phyloP scores from a whole-genome alignment of 352 stramenopile species.

The Phytophthora citricola region DNA sequence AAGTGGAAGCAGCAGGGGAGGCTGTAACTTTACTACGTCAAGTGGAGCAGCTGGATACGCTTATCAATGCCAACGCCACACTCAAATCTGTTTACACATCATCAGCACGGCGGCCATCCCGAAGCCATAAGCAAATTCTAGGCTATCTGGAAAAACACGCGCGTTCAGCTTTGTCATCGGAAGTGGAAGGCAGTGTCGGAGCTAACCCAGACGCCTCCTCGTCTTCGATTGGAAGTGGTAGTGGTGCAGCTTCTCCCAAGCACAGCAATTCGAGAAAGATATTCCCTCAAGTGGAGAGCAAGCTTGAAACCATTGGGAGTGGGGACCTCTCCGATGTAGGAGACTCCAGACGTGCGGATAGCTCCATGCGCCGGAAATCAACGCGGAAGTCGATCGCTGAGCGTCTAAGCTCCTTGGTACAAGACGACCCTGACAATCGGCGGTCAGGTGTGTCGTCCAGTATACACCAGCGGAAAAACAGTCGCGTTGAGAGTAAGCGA shows the following conservation, averaged over 20 bases:
- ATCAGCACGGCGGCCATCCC: constrained; percentile 7
- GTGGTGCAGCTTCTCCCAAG: not conserved
- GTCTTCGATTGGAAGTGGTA: constrained; percentile 9
- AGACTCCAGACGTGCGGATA: not conserved
- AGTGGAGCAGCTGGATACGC: constrained; percentile 50
- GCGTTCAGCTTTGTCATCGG: constrained; percentile 14
- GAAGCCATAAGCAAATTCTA: constrained; percentile 29
- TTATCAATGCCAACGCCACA: constrained; percentile 46
- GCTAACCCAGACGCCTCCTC: constrained; percentile 2
- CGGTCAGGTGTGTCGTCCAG: constrained; percentile 10
- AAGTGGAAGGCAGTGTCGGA: not conserved
- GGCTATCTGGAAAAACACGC: constrained; percentile 31
- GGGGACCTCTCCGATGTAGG: constrained; percentile 13
- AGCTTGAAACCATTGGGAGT: constrained; percentile 20
- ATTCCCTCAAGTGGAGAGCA: constrained; percentile 23
- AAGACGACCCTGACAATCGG: constrained; percentile 12
- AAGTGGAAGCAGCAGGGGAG: constrained; percentile 23
- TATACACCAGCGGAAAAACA: constrained; percentile 8
- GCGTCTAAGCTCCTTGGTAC: constrained; percentile 23
- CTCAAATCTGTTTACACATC: constrained; percentile 16
- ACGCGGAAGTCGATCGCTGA: constrained; percentile 19
- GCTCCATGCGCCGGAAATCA: constrained; percentile 11
- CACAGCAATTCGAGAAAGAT: constrained; percentile 28
- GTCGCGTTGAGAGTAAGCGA: constrained; percentile 16
- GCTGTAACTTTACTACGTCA: constrained; percentile 36